Base-by-base conservation (phyloP, 441 rosid species). In the Jatropha podagrica region DNA sequence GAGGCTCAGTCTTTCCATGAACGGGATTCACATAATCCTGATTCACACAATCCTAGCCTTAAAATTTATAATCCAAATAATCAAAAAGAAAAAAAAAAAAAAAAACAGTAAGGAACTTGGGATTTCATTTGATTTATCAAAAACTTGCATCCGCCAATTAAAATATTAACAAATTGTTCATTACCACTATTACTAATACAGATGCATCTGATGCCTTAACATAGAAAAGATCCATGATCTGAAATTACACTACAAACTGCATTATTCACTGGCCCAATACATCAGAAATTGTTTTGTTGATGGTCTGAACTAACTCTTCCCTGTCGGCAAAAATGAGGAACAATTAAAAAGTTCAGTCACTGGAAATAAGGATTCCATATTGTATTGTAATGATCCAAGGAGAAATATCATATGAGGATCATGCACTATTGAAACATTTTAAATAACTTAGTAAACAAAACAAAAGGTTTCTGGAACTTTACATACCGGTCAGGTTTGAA, bases 401-500 rank as follows among this genome's bases (percentile, higher is more conserved):
- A 11, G 56, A 44, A 26, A 5, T 44, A 44, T 18, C 2, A 15
- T 15, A 15, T 6, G 14, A 37, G 10, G 14, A 23, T 27, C 40
- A 15, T 40, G 74, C 12, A 18, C 44, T 18, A 56, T 13, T 32
- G 2, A 32, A 32, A 32, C 32, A 32, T 32, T 32, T 32, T 32
- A 32, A 32, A 32, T 26, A 58, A 54, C 71, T 54, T 55, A 72
- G 65, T 69, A 56, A 73, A 14, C 56, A 73, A 63, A 60, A 23
- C 60, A 72, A 68, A 59, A 27, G 13, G 65, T 32, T n/a, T 69
- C 27, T 12, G 59, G 65, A 73, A 61, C 40, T 74, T 64, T 65
- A 78, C 88, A 77, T 77, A 91, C 99, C 97, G 83, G 49, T 88
- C 85, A n/a, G 99, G 99, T 81, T 90, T 90, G 92, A 90, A 90